A percentile compares a stretch with the other conserved stretches of the same genome.
Evolutionary conservation across 2,329 filamentous ascomycete genomes (phyloP).

Genomic region (Claviceps monticola): DNA sequence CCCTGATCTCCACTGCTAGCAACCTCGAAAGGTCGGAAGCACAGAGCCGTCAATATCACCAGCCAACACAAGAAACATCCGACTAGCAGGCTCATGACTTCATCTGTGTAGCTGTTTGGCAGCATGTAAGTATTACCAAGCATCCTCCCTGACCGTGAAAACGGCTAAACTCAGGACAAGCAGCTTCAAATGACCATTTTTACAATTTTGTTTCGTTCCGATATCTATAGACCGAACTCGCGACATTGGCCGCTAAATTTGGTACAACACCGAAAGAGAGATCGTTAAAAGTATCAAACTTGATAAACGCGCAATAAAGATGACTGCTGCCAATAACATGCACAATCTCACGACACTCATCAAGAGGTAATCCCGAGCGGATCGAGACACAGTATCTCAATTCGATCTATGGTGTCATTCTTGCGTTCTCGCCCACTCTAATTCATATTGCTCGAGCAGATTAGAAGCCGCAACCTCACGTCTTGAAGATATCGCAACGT

Average conservation of each 20-base stretch:
- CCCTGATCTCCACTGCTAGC: no score
- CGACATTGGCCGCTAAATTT: neutral
- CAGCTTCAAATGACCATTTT: neutral
- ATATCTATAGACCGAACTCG: neutral
- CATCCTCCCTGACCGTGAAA: neutral
- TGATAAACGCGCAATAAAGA: conserved; percentile 18
- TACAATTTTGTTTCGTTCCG: neutral
- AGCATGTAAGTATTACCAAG: no score
- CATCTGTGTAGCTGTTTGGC: no score
- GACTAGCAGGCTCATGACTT: no score
- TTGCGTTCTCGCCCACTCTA: neutral
- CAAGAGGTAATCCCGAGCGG: conserved; percentile 57
- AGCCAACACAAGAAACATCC: no score
- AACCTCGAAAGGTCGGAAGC: no score
- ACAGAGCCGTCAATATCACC: no score
- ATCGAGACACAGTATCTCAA: neutral
- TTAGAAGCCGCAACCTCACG: conserved; percentile 94
- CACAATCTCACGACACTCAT: conserved; percentile 94
- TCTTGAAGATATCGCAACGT: conserved; percentile 87
- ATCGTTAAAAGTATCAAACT: neutral
- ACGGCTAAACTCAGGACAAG: neutral
- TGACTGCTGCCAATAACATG: conserved; percentile 74
- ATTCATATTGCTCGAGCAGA: conserved; percentile 31
- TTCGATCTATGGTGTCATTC: neutral
- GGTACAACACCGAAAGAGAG: neutral